phyloP scores from a whole-genome alignment of 306 rosid genomes.

The Vigna unguiculata region DNA sequence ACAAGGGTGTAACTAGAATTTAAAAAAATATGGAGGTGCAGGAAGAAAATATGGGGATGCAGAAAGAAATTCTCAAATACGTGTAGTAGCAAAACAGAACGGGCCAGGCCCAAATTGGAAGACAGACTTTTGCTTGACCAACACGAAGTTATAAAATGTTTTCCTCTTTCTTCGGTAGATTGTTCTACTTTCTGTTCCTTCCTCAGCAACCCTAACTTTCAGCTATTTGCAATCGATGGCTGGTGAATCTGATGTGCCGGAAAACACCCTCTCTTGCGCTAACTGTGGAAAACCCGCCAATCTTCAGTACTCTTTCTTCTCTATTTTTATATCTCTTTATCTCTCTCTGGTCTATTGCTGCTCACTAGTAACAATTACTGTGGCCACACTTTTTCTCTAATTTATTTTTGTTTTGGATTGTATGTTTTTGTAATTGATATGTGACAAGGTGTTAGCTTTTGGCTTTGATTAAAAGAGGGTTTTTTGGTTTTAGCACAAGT shows the following conservation, averaged over 20 bases:
- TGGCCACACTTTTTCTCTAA: background rate
- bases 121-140: background rate
- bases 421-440: slow-evolving; percentile 1
- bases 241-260: slow-evolving; percentile 62
- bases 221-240: slow-evolving; percentile 54
- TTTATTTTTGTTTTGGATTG: background rate
- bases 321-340: background rate
- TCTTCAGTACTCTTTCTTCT: slow-evolving; percentile 64
- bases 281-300: slow-evolving; percentile 79
- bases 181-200: slow-evolving; percentile 51
- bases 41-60: too few species aligned
- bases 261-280: slow-evolving; percentile 63
- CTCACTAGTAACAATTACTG: background rate
- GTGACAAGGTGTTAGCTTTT: background rate
- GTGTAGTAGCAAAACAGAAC: too few species aligned
- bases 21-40: too few species aligned
- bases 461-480: slow-evolving; percentile 21
- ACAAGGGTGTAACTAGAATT: too few species aligned
- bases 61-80: too few species aligned
- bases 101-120: background rate
- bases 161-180: background rate
- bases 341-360: background rate
- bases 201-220: slow-evolving; percentile 39
- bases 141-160: slow-evolving; percentile 30
- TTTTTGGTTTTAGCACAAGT: background rate